Evolutionary conservation across 768 basidiomycete genomes (phyloP).

Genomic region (Scleroderma citrinum): DNA sequence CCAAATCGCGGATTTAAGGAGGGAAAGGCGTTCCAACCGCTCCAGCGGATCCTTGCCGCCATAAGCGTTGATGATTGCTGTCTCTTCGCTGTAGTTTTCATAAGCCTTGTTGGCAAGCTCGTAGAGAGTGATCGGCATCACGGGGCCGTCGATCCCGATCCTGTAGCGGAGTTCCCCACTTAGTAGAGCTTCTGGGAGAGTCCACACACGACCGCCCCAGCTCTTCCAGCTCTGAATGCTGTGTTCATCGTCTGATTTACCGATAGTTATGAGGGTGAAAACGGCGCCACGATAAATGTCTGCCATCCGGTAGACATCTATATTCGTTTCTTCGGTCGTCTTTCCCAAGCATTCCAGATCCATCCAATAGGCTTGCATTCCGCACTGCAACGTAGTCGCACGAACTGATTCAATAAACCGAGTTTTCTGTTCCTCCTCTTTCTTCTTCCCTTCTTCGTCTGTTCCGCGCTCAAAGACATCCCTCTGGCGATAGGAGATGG

Average conservation of each 20-base stretch:
- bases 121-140: background rate
- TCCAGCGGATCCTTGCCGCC: constrained; percentile 6
- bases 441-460: background rate
- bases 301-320: constrained; percentile 15
- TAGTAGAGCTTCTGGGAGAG: constrained; percentile 10
- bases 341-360: constrained; percentile 15
- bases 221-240: constrained; percentile 9
- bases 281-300: constrained; percentile 12
- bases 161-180: constrained; percentile 8
- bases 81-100: constrained; percentile 4
- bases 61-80: constrained; percentile 10
- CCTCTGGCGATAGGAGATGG: constrained; percentile 11
- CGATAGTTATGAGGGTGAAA: constrained; percentile 10
- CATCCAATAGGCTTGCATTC: constrained; percentile 13
- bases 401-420: constrained; percentile 8
- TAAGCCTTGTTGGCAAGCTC: constrained; percentile 15
- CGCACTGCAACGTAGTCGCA: background rate
- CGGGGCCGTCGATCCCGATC: background rate
- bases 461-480: constrained; percentile 8
- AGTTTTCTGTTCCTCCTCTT: constrained; percentile 2
- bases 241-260: background rate
- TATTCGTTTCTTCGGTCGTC: constrained; percentile 10
- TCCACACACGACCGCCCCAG: constrained; percentile 16
- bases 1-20: constrained; percentile 16
- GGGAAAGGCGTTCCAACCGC: constrained; percentile 12